phyloP scores from a whole-genome alignment of 208 protist species.

The Acanthamoeba lenticulata region DNA sequence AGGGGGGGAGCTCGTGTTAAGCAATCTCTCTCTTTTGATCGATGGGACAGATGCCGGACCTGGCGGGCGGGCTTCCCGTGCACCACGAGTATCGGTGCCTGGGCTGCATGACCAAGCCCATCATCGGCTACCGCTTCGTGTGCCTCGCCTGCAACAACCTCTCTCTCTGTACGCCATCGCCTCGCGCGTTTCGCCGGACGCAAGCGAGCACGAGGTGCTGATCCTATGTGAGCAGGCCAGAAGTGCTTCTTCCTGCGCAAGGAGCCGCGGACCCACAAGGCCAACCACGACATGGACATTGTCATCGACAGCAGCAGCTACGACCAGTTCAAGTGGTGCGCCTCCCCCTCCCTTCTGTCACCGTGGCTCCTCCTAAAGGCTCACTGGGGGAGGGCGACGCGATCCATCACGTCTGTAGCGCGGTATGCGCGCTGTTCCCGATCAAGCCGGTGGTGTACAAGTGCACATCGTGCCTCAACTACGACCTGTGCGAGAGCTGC shows the following conservation, averaged over 20 bases:
- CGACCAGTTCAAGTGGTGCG: constrained; percentile 50
- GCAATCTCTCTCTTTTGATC: background rate
- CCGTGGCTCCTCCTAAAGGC: background rate
- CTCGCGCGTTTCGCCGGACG: background rate
- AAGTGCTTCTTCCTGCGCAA: constrained; percentile 70
- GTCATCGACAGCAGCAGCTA: constrained; percentile 28
- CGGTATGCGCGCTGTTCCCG: constrained; percentile 37
- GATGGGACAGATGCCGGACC: constrained; percentile 19
- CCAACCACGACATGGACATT: constrained; percentile 69
- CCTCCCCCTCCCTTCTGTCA: background rate
- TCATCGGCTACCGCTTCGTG: constrained; percentile 60
- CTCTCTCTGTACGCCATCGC: background rate
- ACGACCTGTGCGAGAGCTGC: constrained; percentile 53
- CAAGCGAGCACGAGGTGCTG: background rate
- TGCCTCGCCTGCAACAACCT: constrained; percentile 50
- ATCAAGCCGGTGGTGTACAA: constrained; percentile 49
- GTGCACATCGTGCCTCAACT: constrained; percentile 57
- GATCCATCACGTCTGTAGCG: background rate
- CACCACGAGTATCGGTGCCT: constrained; percentile 50
- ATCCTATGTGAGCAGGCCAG: background rate
- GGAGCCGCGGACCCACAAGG: constrained; percentile 60
- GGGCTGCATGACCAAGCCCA: constrained; percentile 54
- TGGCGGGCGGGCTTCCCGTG: constrained; percentile 42
- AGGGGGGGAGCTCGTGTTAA: no score
- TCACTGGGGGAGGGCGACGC: background rate